Percentiles rank a stretch among this genome's conserved stretches.
Evolutionary conservation across 73 alveolate genomes (phyloP).

Genomic region (Uronychia setigera): DNA sequence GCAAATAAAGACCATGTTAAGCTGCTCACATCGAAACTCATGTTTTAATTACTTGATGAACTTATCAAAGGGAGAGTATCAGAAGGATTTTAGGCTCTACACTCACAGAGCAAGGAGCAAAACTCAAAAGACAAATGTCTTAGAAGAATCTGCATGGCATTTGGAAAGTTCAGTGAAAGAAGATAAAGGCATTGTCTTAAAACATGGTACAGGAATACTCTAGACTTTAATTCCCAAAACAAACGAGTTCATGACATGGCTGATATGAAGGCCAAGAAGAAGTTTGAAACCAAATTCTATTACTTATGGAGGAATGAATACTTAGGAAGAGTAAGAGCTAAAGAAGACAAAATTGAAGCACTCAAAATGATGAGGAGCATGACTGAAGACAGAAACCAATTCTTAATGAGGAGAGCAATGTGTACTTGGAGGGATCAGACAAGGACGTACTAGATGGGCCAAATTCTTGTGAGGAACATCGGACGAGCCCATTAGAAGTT

Average conservation of each 20-base stretch:
- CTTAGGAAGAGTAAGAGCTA: neutral
- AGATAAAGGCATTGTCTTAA: conserved; percentile 28
- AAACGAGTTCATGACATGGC: conserved; percentile 18
- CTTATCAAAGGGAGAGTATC: no score
- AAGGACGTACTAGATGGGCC: no score
- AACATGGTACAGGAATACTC: conserved; percentile 38
- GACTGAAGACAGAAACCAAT: neutral
- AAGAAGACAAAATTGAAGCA: conserved; percentile 14
- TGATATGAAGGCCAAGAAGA: conserved; percentile 27
- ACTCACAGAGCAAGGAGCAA: no score
- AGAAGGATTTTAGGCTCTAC: no score
- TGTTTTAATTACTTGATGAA: conserved; percentile 13
- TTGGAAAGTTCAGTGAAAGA: conserved; percentile 9
- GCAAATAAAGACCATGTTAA: conserved; percentile 48
- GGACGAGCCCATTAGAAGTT: no score
- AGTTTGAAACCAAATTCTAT: conserved; percentile 32
- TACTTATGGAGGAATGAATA: conserved; percentile 37
- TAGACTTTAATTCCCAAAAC: conserved; percentile 41
- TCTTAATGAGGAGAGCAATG: conserved; percentile 15
- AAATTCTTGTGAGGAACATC: no score
- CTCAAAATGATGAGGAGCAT: conserved; percentile 12
- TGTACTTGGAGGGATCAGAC: conserved; percentile 43
- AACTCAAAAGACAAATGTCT: no score
- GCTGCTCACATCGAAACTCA: conserved; percentile 44
- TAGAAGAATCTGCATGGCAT: no score